These are phyloP conservation scores for Globisporangium sylvaticum DNA, from an alignment of 352 stramenopile genomes.

Conservation along the genomic window DNA sequence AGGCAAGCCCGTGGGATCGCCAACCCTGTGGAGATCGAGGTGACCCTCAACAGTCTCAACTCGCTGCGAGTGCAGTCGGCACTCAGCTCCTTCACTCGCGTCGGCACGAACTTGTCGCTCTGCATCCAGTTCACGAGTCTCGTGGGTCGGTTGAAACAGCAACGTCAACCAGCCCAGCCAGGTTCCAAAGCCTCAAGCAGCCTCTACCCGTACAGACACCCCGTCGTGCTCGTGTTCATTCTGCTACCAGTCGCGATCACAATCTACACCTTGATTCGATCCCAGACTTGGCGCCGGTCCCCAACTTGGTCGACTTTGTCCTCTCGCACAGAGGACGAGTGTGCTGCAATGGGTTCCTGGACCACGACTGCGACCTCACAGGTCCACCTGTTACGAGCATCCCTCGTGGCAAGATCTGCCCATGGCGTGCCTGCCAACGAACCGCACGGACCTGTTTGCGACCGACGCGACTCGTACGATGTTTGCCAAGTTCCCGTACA, in stretches of 20 bases:
- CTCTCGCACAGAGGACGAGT: not conserved
- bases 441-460: not conserved
- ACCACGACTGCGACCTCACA: not conserved
- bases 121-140: not conserved
- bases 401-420: not conserved
- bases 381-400: not conserved
- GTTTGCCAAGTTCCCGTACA: not conserved
- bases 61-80: not conserved
- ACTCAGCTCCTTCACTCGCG: not conserved
- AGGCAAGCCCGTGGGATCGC: constrained; percentile 15
- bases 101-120: not conserved
- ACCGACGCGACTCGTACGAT: not conserved
- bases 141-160: not conserved
- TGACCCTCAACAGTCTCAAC: not conserved
- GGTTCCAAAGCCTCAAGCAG: not conserved
- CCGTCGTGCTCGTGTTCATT: not conserved
- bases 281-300: not conserved
- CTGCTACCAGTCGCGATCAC: not conserved
- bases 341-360: not conserved
- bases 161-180: not conserved
- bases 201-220: constrained; percentile 11
- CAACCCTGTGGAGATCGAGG: not conserved
- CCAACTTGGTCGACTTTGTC: not conserved
- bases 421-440: not conserved
- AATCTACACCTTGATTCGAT: not conserved